A percentile compares a stretch with the other conserved stretches of the same genome.
phyloP scores from a whole-genome alignment of 441 rosid species.

The Mallotus repandus region DNA sequence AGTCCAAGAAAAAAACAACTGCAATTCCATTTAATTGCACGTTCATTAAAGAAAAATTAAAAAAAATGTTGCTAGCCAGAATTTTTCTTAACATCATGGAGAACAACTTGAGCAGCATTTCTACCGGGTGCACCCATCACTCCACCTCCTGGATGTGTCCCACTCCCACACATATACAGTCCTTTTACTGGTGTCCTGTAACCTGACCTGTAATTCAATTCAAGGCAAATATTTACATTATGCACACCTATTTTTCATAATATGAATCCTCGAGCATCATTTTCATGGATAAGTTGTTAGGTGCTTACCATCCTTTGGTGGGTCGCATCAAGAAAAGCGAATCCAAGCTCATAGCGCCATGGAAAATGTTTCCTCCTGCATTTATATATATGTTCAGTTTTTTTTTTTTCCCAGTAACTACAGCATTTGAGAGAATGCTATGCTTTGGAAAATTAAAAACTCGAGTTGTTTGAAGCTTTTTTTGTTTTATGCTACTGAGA shows the following conservation, averaged over 20 bases:
- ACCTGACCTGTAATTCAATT: constrained; percentile 52
- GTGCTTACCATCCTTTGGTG: constrained; percentile 69
- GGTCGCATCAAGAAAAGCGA: constrained; percentile 96
- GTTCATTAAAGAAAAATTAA: neutral
- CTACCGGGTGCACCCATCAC: constrained; percentile 96
- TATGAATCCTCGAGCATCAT: neutral
- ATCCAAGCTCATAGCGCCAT: constrained; percentile 96
- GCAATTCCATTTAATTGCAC: too few relatives aligned
- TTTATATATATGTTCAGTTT: neutral
- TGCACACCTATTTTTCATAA: neutral
- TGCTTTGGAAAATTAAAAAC: neutral
- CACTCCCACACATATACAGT: constrained; percentile 85
- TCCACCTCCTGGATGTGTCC: constrained; percentile 89
- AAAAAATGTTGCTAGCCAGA: neutral
- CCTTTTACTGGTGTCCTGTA: constrained; percentile 73
- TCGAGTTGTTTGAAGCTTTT: neutral
- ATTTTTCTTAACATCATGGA: constrained; percentile 48
- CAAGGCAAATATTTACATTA: neutral
- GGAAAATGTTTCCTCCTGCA: constrained; percentile 85
- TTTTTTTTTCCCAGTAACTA: neutral
- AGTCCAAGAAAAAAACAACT: too few relatives aligned
- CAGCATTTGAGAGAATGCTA: neutral
- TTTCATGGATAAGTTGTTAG: neutral
- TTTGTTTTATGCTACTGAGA: neutral
- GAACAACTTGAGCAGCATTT: constrained; percentile 72